A percentile compares a stretch with the other conserved stretches of the same genome.
Conservation (phyloP, 306 rosid species). For the Trifolium repens region DNA sequence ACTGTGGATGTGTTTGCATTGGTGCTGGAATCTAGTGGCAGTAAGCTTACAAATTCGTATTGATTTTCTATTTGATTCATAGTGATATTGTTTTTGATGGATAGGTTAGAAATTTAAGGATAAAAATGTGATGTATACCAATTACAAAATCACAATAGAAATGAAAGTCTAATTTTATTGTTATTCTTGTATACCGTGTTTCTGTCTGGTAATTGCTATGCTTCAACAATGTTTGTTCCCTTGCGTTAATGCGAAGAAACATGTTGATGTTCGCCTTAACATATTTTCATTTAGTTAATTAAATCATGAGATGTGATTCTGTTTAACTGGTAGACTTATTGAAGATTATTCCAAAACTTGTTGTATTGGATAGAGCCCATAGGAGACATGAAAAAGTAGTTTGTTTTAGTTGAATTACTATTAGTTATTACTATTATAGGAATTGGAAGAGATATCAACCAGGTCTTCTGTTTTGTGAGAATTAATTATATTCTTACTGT, state of each 20-base stretch:
- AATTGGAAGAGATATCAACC: slow-evolving; percentile 16
- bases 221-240: slow-evolving; percentile 27
- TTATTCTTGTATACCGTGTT: slow-evolving; percentile 15
- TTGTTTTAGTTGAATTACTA: slow-evolving; percentile 26
- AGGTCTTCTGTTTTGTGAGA: slow-evolving; percentile 18
- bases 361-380: slow-evolving; percentile 11
- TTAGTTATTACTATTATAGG: not conserved
- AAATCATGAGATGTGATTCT: not conserved
- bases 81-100: slow-evolving; percentile 18
- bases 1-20: slow-evolving; percentile 94
- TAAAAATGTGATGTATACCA: slow-evolving; percentile 3
- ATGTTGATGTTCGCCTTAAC: not conserved
- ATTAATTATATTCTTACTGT: slow-evolving; percentile 7
- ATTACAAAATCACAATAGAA: not conserved
- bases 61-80: slow-evolving; percentile 33
- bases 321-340: not conserved
- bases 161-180: not conserved
- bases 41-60: slow-evolving; percentile 59
- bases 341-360: slow-evolving; percentile 7
- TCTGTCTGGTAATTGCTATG: slow-evolving; percentile 14
- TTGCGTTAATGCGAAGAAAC: slow-evolving; percentile 6
- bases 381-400: not conserved
- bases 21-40: slow-evolving; percentile 96
- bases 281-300: slow-evolving; percentile 17
- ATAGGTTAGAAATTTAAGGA: slow-evolving; percentile 10